Conservation (phyloP, 768 basidiomycete genomes). For the Gyrodon lividus region DNA sequence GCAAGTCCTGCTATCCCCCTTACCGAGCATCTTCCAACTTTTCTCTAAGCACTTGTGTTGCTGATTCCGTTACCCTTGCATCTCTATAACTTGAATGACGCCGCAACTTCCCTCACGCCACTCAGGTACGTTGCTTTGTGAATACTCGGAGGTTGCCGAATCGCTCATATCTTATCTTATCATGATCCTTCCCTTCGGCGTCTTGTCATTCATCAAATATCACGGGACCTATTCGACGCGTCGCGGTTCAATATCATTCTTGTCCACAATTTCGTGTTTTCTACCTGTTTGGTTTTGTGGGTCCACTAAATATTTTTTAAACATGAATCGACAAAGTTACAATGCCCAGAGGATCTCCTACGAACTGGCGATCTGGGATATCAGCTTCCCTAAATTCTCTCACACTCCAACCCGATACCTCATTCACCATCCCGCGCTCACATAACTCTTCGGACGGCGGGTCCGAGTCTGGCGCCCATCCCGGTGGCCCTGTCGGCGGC, state of each 20-base stretch:
- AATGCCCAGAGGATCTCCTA: slow-evolving; percentile 25
- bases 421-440: slow-evolving; percentile 11
- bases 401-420: slow-evolving; percentile 8
- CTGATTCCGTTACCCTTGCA: not conserved
- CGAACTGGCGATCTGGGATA: slow-evolving; percentile 13
- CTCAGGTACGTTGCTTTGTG: not conserved
- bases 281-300: slow-evolving; percentile 34
- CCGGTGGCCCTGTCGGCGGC: slow-evolving; percentile 14
- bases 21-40: not conserved
- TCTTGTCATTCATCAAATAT: not conserved
- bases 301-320: slow-evolving; percentile 30
- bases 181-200: slow-evolving; percentile 1
- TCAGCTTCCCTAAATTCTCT: slow-evolving; percentile 11
- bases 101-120: not conserved
- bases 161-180: slow-evolving; percentile 24
- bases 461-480: slow-evolving; percentile 18
- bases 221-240: slow-evolving; percentile 12
- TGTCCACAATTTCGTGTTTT: slow-evolving; percentile 20
- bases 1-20: not conserved
- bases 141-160: slow-evolving; percentile 17
- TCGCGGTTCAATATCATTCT: slow-evolving; percentile 13
- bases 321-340: slow-evolving; percentile 24
- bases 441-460: slow-evolving; percentile 17
- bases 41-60: not conserved
- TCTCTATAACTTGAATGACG: not conserved